Percentiles rank a stretch among this genome's conserved stretches.
Conservation (phyloP, 1,284 basidiomycete genomes). For the Leccinum subrobustum region DNA sequence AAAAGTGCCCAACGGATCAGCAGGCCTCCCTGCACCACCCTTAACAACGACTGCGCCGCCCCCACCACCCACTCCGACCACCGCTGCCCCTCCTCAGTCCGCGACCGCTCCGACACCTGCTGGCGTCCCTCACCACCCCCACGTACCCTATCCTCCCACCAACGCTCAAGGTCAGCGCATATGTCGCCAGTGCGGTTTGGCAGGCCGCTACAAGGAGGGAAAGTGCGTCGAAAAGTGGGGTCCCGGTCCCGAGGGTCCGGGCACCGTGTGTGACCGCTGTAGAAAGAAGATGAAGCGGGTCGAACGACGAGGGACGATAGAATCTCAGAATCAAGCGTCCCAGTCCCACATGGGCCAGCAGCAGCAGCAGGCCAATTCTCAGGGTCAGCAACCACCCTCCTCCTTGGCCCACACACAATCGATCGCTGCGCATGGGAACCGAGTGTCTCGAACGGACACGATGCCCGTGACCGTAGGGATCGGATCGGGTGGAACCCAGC, state of each 20-base stretch:
- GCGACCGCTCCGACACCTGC: conserved; percentile 3
- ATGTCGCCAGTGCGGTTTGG: conserved; percentile 68
- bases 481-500: conserved; percentile 30
- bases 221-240: conserved; percentile 88
- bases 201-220: conserved; percentile 75
- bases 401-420: conserved; percentile 22
- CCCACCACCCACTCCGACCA: conserved; percentile 19
- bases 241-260: conserved; percentile 77
- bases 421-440: conserved; percentile 20
- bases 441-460: conserved; percentile 29
- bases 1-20: conserved; percentile 28
- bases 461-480: conserved; percentile 26
- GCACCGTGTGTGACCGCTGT: conserved; percentile 82
- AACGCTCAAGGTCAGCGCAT: conserved; percentile 69
- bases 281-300: conserved; percentile 86
- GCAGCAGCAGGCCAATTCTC: conserved; percentile 1
- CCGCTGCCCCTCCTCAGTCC: conserved; percentile 12
- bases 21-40: conserved; percentile 20
- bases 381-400: neutral
- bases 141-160: conserved; percentile 36
- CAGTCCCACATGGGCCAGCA: conserved; percentile 19
- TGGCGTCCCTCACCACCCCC: conserved; percentile 7
- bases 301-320: conserved; percentile 66
- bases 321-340: conserved; percentile 25
- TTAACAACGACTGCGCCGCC: conserved; percentile 12